Base-by-base conservation (phyloP, 768 basidiomycete species). In the Mycena amicta region DNA sequence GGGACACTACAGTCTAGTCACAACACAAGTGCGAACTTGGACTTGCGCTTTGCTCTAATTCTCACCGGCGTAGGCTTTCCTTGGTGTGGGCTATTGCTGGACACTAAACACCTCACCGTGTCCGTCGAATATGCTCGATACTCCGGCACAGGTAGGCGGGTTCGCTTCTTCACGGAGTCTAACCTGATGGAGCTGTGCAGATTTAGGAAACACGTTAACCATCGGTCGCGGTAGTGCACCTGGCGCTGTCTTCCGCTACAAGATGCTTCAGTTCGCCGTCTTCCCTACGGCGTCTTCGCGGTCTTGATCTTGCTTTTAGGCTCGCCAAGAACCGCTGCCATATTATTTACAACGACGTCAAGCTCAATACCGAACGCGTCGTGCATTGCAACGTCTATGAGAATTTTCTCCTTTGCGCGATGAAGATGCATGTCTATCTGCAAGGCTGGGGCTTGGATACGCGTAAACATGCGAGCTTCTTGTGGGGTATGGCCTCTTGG, bases 51-150 rank as follows among this genome's bases (percentile, higher is more conserved):
- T 16, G 2, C 30, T 18, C 20, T 18, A 28, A 20, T 16, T 26
- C 25, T 46, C 1, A 13, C 4, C 28, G 3, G 20, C 11, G 16
- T 61, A 95, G 94, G 76, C 40, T 98, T 99, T 70, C 89, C 93
- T 2, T 99, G 95, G 90, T 99, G 97, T 74, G 97, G 95, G 2
- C 82, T 88, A 61, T 68, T 87, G 53, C 90, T 99, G 65, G 74
- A 94, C 66, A 90, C 86, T 78, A 73, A 69, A 22, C 83, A 87
- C 63, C 78, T 99, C 30, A 91, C 93, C 11, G 79, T 98, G 25
- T 81, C 87, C 11, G 85, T 82, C 2, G 95, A 98, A 69, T 92
- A 93, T 67, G 75, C 81, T 2, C 83, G 93, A 60, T 91, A 87
- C 67, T 72, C 79, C 53, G 77, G 77, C 25, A 81, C 74, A 5